phyloP scores from a whole-genome alignment of 495 filamentous ascomycete genomes.

The Saxispiralis lemnorum region DNA sequence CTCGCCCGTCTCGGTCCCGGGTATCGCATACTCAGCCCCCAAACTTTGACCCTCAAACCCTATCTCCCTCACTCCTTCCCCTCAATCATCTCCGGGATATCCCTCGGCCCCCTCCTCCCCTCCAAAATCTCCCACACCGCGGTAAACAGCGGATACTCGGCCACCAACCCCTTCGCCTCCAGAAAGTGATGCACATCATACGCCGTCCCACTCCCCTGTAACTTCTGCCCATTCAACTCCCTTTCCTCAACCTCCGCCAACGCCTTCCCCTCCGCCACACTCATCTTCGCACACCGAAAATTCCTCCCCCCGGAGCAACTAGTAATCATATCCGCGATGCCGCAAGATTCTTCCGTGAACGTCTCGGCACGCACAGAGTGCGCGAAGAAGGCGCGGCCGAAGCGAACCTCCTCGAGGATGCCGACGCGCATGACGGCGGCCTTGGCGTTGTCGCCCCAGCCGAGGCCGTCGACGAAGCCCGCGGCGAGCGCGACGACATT shows the following conservation, averaged over 20 bases:
- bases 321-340: conserved; percentile 92
- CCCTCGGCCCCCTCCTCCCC: conserved; percentile 26
- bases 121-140: conserved; percentile 46
- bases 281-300: conserved; percentile 81
- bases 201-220: conserved; percentile 86
- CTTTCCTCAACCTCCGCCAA: conserved; percentile 75
- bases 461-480: conserved; percentile 85
- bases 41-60: too few relatives aligned
- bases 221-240: conserved; percentile 90
- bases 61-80: background rate
- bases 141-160: conserved; percentile 81
- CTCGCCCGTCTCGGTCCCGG: too few relatives aligned
- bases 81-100: conserved; percentile 27
- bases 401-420: conserved; percentile 84
- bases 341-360: conserved; percentile 90
- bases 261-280: conserved; percentile 55
- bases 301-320: conserved; percentile 83
- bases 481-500: conserved; percentile 92
- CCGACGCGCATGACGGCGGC: conserved; percentile 93
- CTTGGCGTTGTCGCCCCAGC: conserved; percentile 97
- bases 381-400: conserved; percentile 81
- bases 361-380: conserved; percentile 60
- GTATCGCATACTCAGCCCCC: too few relatives aligned
- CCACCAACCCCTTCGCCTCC: conserved; percentile 53
- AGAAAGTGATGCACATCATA: conserved; percentile 79